Evolutionary conservation across 2,329 filamentous ascomycete species (phyloP).

Genomic region (Spiromastix sp.): DNA sequence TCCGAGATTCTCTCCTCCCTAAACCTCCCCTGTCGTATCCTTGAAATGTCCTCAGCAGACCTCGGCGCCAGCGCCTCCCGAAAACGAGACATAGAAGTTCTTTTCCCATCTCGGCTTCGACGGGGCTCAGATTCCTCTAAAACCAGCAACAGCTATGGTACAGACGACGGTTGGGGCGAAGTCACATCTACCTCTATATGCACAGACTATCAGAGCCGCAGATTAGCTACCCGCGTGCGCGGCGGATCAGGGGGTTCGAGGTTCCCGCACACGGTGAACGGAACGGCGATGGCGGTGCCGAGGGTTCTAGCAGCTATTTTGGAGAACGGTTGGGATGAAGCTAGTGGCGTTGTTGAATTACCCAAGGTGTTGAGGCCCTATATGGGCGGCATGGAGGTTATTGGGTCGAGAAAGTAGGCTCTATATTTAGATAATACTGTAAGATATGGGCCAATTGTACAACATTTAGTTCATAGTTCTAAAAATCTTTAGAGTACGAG

Average conservation of each 20-base stretch:
- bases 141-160: neutral
- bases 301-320: constrained; percentile 79
- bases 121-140: constrained; percentile 5
- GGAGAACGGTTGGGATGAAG: constrained; percentile 81
- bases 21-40: constrained; percentile 71
- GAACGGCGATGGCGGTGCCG: constrained; percentile 85
- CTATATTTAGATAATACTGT: neutral
- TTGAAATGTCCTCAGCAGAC: constrained; percentile 86
- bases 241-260: constrained; percentile 30
- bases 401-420: constrained; percentile 33
- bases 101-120: constrained; percentile 67
- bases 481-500: too few species aligned
- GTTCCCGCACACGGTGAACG: constrained; percentile 87
- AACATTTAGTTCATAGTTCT: too few species aligned
- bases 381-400: constrained; percentile 67
- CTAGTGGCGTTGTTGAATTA: constrained; percentile 55
- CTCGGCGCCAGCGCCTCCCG: constrained; percentile 78
- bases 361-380: constrained; percentile 71
- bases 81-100: constrained; percentile 89
- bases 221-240: constrained; percentile 66
- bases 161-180: constrained; percentile 69
- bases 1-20: constrained; percentile 69
- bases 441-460: constrained; percentile 5
- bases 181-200: constrained; percentile 85
- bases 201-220: constrained; percentile 84